Percentiles rank a stretch among this genome's conserved stretches.
Conservation (phyloP, 495 filamentous ascomycete species). For the Aspergillus wentii region DNA sequence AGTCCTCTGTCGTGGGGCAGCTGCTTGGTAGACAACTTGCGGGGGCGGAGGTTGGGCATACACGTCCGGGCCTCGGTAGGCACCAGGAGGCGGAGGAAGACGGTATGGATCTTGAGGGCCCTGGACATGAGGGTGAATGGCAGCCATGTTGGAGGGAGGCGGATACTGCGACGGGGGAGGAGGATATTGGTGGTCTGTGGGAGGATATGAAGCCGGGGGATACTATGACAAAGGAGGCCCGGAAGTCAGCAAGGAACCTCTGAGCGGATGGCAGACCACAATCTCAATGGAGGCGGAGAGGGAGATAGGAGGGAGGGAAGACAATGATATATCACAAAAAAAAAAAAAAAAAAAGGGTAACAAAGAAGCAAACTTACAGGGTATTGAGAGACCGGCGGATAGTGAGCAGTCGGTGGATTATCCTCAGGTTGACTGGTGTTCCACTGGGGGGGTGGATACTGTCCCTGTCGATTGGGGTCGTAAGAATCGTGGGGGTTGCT, state of each 20-base stretch:
- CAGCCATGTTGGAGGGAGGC: conserved; percentile 35
- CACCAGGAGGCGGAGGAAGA: conserved; percentile 34
- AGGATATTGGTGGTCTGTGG: conserved; percentile 33
- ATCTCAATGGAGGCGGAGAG: conserved; percentile 7
- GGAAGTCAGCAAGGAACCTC: conserved; percentile 9
- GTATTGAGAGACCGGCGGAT: conserved; percentile 33
- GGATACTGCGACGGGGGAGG: conserved; percentile 28
- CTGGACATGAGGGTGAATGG: conserved; percentile 31
- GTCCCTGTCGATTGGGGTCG: conserved; percentile 39
- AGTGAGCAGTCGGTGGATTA: conserved; percentile 27
- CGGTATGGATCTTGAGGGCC: conserved; percentile 34
- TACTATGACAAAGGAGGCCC: conserved; percentile 18
- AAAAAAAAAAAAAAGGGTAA: conserved; percentile 3
- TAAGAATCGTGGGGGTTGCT: conserved; percentile 35
- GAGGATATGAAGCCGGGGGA: conserved; percentile 36
- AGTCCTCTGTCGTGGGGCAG: conserved; percentile 72
- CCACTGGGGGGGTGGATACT: conserved; percentile 46
- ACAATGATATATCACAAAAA: conserved; percentile 5
- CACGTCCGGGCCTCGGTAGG: conserved; percentile 38
- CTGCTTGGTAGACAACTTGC: conserved; percentile 56
- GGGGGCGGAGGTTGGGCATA: conserved; percentile 40
- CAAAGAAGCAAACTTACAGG: conserved; percentile 29
- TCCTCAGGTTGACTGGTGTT: conserved; percentile 40
- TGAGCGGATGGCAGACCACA: conserved; percentile 2
- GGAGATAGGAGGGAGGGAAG: conserved; percentile 2